These are phyloP conservation scores for Trichocladium uniseriatum DNA, from an alignment of 495 filamentous ascomycete species.

Conservation along the genomic window DNA sequence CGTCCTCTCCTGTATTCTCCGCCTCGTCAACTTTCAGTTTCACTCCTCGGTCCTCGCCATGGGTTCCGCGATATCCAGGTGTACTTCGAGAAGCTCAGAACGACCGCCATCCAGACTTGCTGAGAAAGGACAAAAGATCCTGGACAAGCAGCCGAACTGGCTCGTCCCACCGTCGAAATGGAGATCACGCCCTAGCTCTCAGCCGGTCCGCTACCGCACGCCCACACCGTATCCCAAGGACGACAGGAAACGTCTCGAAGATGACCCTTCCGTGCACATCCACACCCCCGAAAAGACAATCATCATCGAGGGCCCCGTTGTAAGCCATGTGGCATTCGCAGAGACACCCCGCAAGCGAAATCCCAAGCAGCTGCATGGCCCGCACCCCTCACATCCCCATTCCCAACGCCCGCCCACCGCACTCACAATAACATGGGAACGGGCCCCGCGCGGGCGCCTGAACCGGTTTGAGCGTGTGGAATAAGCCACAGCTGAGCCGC, in stretches of 20 bases:
- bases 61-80: constrained; percentile 22
- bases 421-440: constrained; percentile 18
- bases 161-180: constrained; percentile 16
- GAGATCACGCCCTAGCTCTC: constrained; percentile 8
- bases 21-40: not conserved
- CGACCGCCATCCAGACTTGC: constrained; percentile 1
- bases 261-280: not conserved
- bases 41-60: constrained; percentile 3
- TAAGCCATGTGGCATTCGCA: constrained; percentile 10
- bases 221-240: constrained; percentile 25
- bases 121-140: constrained; percentile 18
- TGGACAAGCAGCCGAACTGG: constrained; percentile 26
- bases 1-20: not conserved
- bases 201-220: constrained; percentile 22
- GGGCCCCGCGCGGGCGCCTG: constrained; percentile 10
- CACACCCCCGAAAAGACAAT: constrained; percentile 13
- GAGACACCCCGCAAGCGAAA: not conserved
- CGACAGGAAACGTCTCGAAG: constrained; percentile 10
- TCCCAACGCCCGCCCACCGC: constrained; percentile 3
- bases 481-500: not conserved
- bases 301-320: constrained; percentile 10
- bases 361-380: no score
- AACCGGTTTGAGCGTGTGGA: constrained; percentile 20
- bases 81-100: constrained; percentile 5
- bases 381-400: not conserved